Conservation (phyloP, 1,139 yeast species). For the Suhomyces anneliseae region DNA sequence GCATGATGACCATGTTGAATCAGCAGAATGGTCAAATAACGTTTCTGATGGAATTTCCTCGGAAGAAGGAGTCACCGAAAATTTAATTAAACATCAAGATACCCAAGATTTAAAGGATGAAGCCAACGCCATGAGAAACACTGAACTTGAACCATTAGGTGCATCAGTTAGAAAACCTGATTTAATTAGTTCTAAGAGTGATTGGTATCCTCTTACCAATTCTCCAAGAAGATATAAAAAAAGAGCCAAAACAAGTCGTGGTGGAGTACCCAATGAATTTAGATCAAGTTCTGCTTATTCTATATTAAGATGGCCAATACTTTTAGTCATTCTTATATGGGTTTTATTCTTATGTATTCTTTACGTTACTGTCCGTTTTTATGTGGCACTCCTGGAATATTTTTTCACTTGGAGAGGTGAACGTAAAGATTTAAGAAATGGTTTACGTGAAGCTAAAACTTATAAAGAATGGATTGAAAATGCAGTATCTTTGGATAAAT, state of each 20-base stretch:
- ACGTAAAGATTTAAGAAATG: slow-evolving; percentile 49
- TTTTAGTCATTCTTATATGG: slow-evolving; percentile 56
- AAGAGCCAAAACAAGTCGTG: slow-evolving; percentile 6
- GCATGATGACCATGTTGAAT: slow-evolving; percentile 15
- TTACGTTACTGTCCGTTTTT: slow-evolving; percentile 56
- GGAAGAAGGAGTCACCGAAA: slow-evolving; percentile 3
- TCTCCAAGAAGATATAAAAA: slow-evolving; percentile 14
- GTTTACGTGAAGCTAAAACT: slow-evolving; percentile 46
- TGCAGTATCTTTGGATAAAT: slow-evolving; percentile 58
- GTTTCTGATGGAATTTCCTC: neutral
- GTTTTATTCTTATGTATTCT: slow-evolving; percentile 46
- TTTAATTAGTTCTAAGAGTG: slow-evolving; percentile 58
- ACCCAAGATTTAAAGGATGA: slow-evolving; percentile 6
- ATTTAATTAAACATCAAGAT: slow-evolving; percentile 3
- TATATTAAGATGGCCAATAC: slow-evolving; percentile 65
- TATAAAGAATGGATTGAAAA: slow-evolving; percentile 65
- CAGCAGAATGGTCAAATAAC: slow-evolving; percentile 1
- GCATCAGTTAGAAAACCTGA: slow-evolving; percentile 18
- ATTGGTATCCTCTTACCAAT: slow-evolving; percentile 63
- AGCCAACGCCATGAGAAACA: neutral
- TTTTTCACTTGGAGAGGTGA: slow-evolving; percentile 60
- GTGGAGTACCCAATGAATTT: slow-evolving; percentile 39
- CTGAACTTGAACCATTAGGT: slow-evolving; percentile 1
- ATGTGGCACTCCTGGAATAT: slow-evolving; percentile 66
- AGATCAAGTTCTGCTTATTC: slow-evolving; percentile 50